phyloP scores from a whole-genome alignment of 2,329 filamentous ascomycete species.

The Aspergillus unguis region DNA sequence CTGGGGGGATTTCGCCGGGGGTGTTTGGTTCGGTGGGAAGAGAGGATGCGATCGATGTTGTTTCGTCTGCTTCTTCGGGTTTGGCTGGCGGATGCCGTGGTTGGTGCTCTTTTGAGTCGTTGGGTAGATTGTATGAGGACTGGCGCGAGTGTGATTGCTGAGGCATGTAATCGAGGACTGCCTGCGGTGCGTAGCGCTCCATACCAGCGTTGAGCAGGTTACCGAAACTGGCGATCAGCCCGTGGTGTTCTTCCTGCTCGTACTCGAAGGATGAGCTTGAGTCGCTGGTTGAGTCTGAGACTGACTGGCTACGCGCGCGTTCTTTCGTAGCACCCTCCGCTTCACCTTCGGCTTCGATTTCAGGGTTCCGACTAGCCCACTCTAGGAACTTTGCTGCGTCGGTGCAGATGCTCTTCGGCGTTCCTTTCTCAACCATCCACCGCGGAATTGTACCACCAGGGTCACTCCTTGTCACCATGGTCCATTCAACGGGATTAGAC shows the following conservation, averaged over 20 bases:
- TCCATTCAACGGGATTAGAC: constrained; percentile 74
- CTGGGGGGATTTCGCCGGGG: constrained; percentile 21
- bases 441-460: constrained; percentile 83
- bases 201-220: constrained; percentile 41
- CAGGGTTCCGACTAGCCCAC: constrained; percentile 62
- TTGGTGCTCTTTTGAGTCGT: neutral
- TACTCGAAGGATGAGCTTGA: constrained; percentile 16
- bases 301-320: constrained; percentile 3
- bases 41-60: constrained; percentile 19
- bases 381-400: constrained; percentile 80
- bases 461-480: constrained; percentile 88
- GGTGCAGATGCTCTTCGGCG: constrained; percentile 72
- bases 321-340: constrained; percentile 23
- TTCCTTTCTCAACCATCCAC: constrained; percentile 88
- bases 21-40: constrained; percentile 18
- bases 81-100: neutral
- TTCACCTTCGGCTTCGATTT: constrained; percentile 14
- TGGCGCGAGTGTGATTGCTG: constrained; percentile 23
- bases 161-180: constrained; percentile 49
- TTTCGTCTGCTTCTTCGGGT: neutral
- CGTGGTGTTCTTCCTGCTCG: constrained; percentile 27
- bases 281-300: constrained; percentile 15
- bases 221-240: constrained; percentile 36
- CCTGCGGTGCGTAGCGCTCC: constrained; percentile 52
- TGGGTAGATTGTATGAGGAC: constrained; percentile 9